These are phyloP conservation scores for Botryotinia globosa DNA, from an alignment of 2,329 filamentous ascomycete genomes.

Conservation along the genomic window DNA sequence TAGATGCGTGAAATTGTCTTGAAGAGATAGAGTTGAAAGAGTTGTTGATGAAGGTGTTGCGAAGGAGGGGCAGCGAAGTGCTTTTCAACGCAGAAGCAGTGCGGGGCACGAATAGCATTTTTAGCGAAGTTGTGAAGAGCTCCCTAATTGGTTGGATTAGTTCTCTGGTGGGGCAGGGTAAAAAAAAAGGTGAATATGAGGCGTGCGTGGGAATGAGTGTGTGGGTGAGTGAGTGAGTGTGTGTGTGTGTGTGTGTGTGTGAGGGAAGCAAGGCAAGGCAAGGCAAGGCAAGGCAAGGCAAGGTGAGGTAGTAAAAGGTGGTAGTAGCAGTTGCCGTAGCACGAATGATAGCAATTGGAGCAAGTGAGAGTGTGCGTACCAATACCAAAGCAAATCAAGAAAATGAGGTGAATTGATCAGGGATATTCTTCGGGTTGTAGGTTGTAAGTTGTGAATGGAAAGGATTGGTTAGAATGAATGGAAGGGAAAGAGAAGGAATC, in stretches of 20 bases:
- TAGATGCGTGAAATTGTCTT: conserved; percentile 60
- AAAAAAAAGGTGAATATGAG: conserved; percentile 6
- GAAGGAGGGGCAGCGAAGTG: conserved; percentile 22
- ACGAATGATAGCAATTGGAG: background rate
- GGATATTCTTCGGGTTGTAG: background rate
- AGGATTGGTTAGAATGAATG: background rate
- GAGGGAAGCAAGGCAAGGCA: background rate
- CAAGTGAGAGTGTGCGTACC: background rate
- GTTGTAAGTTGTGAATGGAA: no score
- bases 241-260: no score
- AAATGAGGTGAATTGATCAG: background rate
- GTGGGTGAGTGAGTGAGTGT: no score
- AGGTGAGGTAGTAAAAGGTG: background rate
- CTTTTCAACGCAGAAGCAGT: conserved; percentile 21
- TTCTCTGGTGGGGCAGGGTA: background rate
- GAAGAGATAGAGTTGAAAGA: conserved; percentile 21
- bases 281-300: background rate
- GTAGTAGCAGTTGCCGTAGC: background rate
- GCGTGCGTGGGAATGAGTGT: background rate
- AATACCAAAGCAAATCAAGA: background rate
- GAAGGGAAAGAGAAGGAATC: conserved; percentile 16
- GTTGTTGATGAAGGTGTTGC: conserved; percentile 22
- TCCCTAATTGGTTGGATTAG: conserved; percentile 8
- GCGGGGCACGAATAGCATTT: conserved; percentile 22
- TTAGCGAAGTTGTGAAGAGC: conserved; percentile 14